Percentiles rank a stretch among this genome's conserved stretches.
Evolutionary conservation across 179 eudicot species (phyloP).

Genomic region (Silene noctiflora): DNA sequence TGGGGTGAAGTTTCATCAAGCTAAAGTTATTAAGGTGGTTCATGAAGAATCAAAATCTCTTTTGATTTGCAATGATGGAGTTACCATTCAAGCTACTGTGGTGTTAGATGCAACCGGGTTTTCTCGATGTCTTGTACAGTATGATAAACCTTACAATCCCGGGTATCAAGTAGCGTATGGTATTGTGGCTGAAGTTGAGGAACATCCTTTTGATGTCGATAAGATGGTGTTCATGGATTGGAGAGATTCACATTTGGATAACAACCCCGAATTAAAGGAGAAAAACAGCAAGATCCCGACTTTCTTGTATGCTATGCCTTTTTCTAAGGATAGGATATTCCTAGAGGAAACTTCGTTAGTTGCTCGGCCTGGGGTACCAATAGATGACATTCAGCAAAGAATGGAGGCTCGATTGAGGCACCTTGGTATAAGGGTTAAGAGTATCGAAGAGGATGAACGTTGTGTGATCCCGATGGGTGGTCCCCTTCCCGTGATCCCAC

Average conservation of each 20-base stretch:
- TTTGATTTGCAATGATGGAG: slow-evolving; percentile 80
- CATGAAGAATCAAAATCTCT: slow-evolving; percentile 80
- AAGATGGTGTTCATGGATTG: slow-evolving; percentile 99
- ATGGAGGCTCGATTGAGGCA: slow-evolving; percentile 89
- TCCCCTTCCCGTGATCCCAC: slow-evolving; percentile 91
- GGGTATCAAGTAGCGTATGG: slow-evolving; percentile 99
- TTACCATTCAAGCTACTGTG: slow-evolving; percentile 74
- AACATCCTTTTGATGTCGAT: slow-evolving; percentile 85
- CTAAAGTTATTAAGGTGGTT: slow-evolving; percentile 74
- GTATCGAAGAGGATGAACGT: slow-evolving; percentile 91
- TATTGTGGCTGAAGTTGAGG: slow-evolving; percentile 89
- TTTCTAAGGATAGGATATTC: slow-evolving; percentile 67
- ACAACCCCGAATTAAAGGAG: slow-evolving; percentile 47
- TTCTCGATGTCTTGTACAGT: slow-evolving; percentile 78
- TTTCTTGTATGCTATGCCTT: slow-evolving; percentile 96
- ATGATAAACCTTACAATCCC: slow-evolving; percentile 91
- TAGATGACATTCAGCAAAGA: slow-evolving; percentile 85
- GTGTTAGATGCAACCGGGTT: slow-evolving; percentile 99
- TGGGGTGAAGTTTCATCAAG: slow-evolving; percentile 91
- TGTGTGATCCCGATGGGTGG: slow-evolving; percentile 99
- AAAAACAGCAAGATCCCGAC: slow-evolving; percentile 78
- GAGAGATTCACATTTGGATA: slow-evolving; percentile 89
- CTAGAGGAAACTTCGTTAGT: slow-evolving; percentile 96
- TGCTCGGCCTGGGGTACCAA: slow-evolving; percentile 80
- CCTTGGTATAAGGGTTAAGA: slow-evolving; percentile 70